Evolutionary conservation across 768 basidiomycete species (phyloP), one percentile per base, ranked within the genome.

Genomic region (Leccinum broughii): DNA sequence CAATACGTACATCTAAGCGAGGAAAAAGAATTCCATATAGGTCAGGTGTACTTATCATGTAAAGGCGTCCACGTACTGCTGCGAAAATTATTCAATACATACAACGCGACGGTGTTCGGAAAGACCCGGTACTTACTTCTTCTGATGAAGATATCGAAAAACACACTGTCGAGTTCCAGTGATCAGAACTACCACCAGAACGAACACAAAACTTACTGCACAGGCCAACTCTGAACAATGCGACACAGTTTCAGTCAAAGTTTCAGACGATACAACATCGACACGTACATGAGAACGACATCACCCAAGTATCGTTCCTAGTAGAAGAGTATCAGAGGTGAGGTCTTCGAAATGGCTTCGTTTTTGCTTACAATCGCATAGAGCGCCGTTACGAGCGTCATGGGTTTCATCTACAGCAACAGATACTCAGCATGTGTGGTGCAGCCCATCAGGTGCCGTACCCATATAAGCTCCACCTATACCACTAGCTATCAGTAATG

Each of bases 281-380:
- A 63, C 70, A 34, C 32, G 30, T 63, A 73, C 72, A 73, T 39
- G 3, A 73, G 65, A 46, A 75, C 66, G 28, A 64, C 37, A 61
- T 75, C 72, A 26, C 72, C 72, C 17, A 73, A 44, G 32, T 73
- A 73, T 54, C 72, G 73, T 32, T 69, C 72, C 72, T 73, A 55
- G 46, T 30, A 30, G 28, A 8, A 39, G 26, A 54, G 28, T 30
- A 55, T 61, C n/a, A 66, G 52, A 51, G 34, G 17, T 14, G 37
- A 28, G 34, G n/a, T 7, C 30, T 37, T 48, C 32, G 17, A 7
- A 3, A 1, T 17, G 4, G 17, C 11, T 5, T 50, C 30, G 3
- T 48, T 15, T 39, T 35, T 14, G 48, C 73, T 64, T 53, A 73
- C 73, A 37, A 67, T 62, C 28, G 62, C 35, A 26, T 73, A 75